A percentile compares a stretch with the other conserved stretches of the same genome.
Evolutionary conservation across 441 rosid species (phyloP).

Genomic region (Syzygium syzygioides): DNA sequence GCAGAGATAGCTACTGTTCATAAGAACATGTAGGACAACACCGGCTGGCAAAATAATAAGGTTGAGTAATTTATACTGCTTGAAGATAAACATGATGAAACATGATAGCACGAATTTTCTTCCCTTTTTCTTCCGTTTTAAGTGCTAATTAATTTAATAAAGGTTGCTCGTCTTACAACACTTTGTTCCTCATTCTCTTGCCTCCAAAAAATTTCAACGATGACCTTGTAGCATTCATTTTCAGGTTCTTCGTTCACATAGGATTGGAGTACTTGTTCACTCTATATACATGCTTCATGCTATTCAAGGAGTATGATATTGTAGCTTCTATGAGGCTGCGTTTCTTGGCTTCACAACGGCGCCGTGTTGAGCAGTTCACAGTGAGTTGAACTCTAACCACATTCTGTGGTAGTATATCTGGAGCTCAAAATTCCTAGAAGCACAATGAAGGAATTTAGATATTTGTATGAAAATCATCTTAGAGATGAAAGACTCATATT

Average conservation of each 20-base stretch:
- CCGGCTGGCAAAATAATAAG: not conserved
- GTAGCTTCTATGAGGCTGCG: constrained; percentile 77
- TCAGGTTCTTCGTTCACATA: constrained; percentile 94
- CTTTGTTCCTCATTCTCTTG: not conserved
- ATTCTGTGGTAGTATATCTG: not conserved
- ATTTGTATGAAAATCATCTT: not conserved
- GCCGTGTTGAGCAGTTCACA: constrained; percentile 91
- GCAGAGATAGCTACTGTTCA: not conserved
- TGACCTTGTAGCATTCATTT: constrained; percentile 8
- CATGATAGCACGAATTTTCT: not conserved
- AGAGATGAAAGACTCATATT: not conserved
- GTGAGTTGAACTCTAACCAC: constrained; percentile 43
- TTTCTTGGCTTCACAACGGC: constrained; percentile 70
- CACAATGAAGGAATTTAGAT: not conserved
- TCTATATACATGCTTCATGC: constrained; percentile 79
- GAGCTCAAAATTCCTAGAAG: not conserved
- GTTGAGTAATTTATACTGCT: not conserved
- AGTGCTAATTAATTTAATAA: not conserved
- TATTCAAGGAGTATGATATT: constrained; percentile 75
- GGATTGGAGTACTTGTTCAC: constrained; percentile 86
- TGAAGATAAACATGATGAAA: not conserved
- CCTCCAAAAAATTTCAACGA: not conserved
- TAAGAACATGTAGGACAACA: not conserved
- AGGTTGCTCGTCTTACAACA: not conserved
- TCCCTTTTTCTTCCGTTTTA: not conserved